These are phyloP conservation scores for Alternaria tenuissima DNA, from an alignment of 2,329 filamentous ascomycete species.

Conservation along the genomic window DNA sequence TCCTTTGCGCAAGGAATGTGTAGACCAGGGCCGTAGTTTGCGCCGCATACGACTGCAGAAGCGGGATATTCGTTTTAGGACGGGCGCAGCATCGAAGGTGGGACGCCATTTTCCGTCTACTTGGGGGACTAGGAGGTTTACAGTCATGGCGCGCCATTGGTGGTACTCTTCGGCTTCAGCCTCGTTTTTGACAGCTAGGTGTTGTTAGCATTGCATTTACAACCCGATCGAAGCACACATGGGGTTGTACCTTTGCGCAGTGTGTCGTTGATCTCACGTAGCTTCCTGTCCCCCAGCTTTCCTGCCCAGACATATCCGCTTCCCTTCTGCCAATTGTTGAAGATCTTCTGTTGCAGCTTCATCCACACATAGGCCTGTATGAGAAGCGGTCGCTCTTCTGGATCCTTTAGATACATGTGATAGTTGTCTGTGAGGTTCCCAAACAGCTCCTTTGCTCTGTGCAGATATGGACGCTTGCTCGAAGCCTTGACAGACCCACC, in stretches of 20 bases:
- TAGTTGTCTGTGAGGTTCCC: constrained; percentile 46
- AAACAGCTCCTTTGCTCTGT: constrained; percentile 45
- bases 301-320: constrained; percentile 51
- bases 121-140: constrained; percentile 49
- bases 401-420: constrained; percentile 42
- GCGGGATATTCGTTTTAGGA: constrained; percentile 45
- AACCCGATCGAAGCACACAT: no score
- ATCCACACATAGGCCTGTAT: constrained; percentile 50
- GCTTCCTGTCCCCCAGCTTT: constrained; percentile 48
- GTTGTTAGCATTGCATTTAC: constrained; percentile 14
- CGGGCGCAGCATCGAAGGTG: constrained; percentile 45
- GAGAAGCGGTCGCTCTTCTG: constrained; percentile 43
- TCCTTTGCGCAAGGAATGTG: constrained; percentile 37
- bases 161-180: constrained; percentile 48
- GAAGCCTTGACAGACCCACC: constrained; percentile 36
- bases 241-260: constrained; percentile 42
- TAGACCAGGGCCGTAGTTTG: constrained; percentile 45
- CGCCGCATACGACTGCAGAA: constrained; percentile 42
- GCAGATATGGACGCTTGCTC: constrained; percentile 43
- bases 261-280: constrained; percentile 48
- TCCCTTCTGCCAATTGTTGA: constrained; percentile 47
- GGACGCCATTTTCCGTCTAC: constrained; percentile 49
- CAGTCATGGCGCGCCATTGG: constrained; percentile 46
- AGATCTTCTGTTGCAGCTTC: constrained; percentile 48
- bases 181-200: constrained; percentile 48